Evolutionary conservation across 163 green algal species (phyloP).

Genomic region (Prototheca wickerhamii): DNA sequence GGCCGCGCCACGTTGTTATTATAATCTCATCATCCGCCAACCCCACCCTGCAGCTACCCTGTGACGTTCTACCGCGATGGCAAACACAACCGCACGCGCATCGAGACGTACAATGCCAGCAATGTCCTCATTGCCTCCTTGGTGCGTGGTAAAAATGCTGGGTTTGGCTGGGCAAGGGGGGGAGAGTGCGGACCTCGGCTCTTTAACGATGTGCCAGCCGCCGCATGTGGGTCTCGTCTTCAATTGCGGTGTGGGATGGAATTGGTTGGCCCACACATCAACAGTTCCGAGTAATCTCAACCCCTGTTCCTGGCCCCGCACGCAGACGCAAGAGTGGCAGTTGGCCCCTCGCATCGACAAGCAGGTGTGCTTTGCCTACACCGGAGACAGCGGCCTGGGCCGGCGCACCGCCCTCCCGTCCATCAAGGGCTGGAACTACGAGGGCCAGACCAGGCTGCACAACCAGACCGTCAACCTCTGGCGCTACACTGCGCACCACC

Average conservation of each 20-base stretch:
- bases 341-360: too few relatives aligned
- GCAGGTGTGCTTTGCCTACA: conserved; percentile 13
- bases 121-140: conserved; percentile 37
- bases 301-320: too few relatives aligned
- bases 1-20: too few relatives aligned
- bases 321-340: too few relatives aligned
- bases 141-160: too few relatives aligned
- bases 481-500: conserved; percentile 35
- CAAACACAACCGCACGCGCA: conserved; percentile 18
- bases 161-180: too few relatives aligned
- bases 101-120: conserved; percentile 43
- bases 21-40: background rate
- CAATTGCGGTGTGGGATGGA: too few relatives aligned
- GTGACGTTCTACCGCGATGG: conserved; percentile 43
- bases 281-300: too few relatives aligned
- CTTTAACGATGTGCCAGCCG: too few relatives aligned
- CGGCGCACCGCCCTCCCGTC: conserved; percentile 35
- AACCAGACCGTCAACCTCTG: conserved; percentile 26
- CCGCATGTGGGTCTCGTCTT: too few relatives aligned
- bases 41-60: conserved; percentile 22
- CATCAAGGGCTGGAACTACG: conserved; percentile 36
- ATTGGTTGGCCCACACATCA: too few relatives aligned
- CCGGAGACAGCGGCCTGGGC: background rate
- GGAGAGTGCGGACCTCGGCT: too few relatives aligned
- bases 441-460: conserved; percentile 21